phyloP scores from a whole-genome alignment of 192 early-diverging fungal genomes.

The Lunasporangiospora selenospora region DNA sequence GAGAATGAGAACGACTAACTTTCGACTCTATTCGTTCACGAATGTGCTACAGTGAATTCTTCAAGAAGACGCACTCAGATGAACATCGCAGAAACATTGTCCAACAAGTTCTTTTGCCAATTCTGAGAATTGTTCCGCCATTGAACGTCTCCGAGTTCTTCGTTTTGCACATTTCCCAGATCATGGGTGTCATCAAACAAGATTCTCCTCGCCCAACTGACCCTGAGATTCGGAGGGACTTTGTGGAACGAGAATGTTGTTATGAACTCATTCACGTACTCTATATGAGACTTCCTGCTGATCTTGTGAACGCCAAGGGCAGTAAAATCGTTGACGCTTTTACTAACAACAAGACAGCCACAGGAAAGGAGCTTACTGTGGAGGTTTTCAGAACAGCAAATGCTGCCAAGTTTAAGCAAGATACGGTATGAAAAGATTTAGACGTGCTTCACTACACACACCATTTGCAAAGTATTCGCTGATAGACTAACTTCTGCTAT shows the following conservation, averaged over 20 bases:
- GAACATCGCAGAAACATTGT: slow-evolving; percentile 56
- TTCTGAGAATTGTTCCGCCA: slow-evolving; percentile 51
- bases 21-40: too few relatives aligned
- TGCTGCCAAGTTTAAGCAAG: slow-evolving; percentile 46
- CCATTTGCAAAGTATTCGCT: not conserved
- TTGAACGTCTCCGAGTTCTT: slow-evolving; percentile 57
- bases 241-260: slow-evolving; percentile 32
- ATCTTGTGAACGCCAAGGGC: slow-evolving; percentile 48
- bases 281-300: slow-evolving; percentile 49
- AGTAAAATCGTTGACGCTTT: slow-evolving; percentile 48
- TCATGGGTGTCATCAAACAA: slow-evolving; percentile 58
- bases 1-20: too few relatives aligned
- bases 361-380: slow-evolving; percentile 52
- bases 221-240: slow-evolving; percentile 32
- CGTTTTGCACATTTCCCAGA: slow-evolving; percentile 51
- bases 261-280: slow-evolving; percentile 49
- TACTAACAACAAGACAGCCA: slow-evolving; percentile 21
- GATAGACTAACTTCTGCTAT: not conserved
- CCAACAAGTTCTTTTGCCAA: slow-evolving; percentile 55
- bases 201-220: slow-evolving; percentile 11
- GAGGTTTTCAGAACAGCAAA: slow-evolving; percentile 52
- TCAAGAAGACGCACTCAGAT: slow-evolving; percentile 32
- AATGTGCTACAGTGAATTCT: slow-evolving; percentile 27
- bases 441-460: not conserved
- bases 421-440: slow-evolving; percentile 3